These are phyloP conservation scores for Graphilbum ipis-grandicollis DNA, from an alignment of 2,329 filamentous ascomycete genomes.

Conservation along the genomic window DNA sequence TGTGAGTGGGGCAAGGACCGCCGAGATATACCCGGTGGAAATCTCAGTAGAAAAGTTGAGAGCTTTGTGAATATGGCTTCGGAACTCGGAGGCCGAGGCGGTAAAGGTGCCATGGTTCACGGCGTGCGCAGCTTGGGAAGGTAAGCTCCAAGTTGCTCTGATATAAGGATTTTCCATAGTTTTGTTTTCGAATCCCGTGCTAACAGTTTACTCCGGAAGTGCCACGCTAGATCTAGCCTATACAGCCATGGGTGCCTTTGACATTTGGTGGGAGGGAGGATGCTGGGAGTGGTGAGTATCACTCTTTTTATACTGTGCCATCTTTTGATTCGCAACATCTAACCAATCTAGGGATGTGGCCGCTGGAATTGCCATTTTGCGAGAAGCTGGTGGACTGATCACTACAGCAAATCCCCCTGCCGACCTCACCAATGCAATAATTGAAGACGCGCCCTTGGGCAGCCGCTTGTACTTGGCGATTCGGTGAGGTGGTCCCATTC, in stretches of 20 bases:
- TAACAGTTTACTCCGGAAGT: no score
- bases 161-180: no score
- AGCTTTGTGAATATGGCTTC: constrained; percentile 61
- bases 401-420: constrained; percentile 57
- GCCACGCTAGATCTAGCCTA: constrained; percentile 62
- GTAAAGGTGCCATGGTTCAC: constrained; percentile 64
- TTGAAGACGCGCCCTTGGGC: constrained; percentile 44
- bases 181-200: no score
- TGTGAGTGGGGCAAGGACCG: constrained; percentile 73
- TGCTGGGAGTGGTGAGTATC: constrained; percentile 56
- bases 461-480: constrained; percentile 57
- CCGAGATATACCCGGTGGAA: constrained; percentile 45
- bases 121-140: constrained; percentile 52
- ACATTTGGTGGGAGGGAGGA: constrained; percentile 72
- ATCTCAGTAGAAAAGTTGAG: constrained; percentile 53
- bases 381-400: constrained; percentile 57
- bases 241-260: constrained; percentile 55
- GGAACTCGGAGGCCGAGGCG: constrained; percentile 42
- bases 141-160: no score
- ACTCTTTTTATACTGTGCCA: not conserved
- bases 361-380: constrained; percentile 54
- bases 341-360: constrained; percentile 68
- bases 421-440: constrained; percentile 33
- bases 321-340: not conserved
- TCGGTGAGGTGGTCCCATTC: constrained; percentile 21